Base-by-base conservation (phyloP, 2,329 filamentous ascomycete species). In the Hymenoscyphus repandus region DNA sequence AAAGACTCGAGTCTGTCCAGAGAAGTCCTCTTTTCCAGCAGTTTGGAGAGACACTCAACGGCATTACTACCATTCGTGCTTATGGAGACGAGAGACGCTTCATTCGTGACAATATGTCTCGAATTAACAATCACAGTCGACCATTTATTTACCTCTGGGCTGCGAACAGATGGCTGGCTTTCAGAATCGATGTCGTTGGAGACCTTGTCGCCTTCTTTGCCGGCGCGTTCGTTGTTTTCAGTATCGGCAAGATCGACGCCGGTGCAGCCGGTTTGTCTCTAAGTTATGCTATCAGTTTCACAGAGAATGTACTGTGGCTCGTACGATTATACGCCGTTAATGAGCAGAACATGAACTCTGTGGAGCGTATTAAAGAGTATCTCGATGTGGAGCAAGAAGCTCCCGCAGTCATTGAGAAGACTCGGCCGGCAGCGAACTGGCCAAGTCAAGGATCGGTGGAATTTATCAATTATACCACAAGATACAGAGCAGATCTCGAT, bases 261-360 rank as follows among this genome's bases (percentile, higher is more conserved):
- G 93, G 93, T 57, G 88, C 91, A 44, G 93, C 92, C 31, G 93
- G 93, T 73, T 80, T 99, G 55, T 95, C 93, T 5, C 75, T 99
- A 63, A 96, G 90, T 45, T 99, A 99, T 64, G 93, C 93, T 13
- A 89, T 99, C 60, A 92, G 89, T 1, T 99, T 99, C 64, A 95
- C 91, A 0, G 93, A 99, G 68, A 97, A 96, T 59, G 87, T 99
- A 6, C 73, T 99, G 15, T 99, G 93, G 93, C 83, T 97, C 49
- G 91, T 99, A 30, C 85, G 93, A 42, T 77, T 96, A 12, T 99
- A 99, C 68, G 86, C 91, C 0, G 83, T 88, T 65, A 96, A 97
- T 64, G 93, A 99, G 71, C 93, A 99, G 70, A 97, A 96, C 71
- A 97, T 99, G 93, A 99, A 99, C 71, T 92, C 92, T 2, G 91